phyloP scores from a whole-genome alignment of 345 rosid species.

The Clarkia xantiana region DNA sequence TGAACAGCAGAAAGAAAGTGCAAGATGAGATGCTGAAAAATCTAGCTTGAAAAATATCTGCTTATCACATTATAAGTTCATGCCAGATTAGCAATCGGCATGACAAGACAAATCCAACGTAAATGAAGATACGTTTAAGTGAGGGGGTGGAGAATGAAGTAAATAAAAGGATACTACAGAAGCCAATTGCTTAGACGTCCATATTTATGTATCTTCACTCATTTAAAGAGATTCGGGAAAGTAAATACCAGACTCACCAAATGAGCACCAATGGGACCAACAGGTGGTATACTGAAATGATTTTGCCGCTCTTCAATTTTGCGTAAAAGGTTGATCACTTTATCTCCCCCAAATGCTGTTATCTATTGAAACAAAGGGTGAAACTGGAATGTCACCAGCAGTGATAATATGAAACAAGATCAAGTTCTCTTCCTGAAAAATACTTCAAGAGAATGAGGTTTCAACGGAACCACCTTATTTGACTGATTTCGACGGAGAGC shows the following conservation, averaged over 20 bases:
- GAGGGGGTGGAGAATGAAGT: no score
- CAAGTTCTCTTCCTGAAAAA: constrained; percentile 1
- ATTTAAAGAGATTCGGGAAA: no score
- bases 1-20: no score
- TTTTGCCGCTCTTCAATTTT: constrained; percentile 53
- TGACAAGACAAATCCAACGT: no score
- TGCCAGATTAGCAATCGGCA: no score
- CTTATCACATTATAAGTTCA: no score
- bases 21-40: no score
- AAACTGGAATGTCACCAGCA: not conserved
- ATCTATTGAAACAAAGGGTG: constrained; percentile 27
- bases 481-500: constrained; percentile 44
- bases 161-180: no score
- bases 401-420: not conserved
- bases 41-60: no score
- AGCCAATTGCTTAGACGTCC: no score
- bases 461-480: constrained; percentile 46
- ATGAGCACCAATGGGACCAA: constrained; percentile 96
- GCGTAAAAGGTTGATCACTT: constrained; percentile 58
- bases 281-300: constrained; percentile 56
- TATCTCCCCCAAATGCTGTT: constrained; percentile 92
- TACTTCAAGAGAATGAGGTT: constrained; percentile 8
- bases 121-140: no score
- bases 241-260: constrained; percentile 36
- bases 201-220: no score